Conservation (phyloP, 169 alveolate genomes). For the Eimeria sp. region DNA sequence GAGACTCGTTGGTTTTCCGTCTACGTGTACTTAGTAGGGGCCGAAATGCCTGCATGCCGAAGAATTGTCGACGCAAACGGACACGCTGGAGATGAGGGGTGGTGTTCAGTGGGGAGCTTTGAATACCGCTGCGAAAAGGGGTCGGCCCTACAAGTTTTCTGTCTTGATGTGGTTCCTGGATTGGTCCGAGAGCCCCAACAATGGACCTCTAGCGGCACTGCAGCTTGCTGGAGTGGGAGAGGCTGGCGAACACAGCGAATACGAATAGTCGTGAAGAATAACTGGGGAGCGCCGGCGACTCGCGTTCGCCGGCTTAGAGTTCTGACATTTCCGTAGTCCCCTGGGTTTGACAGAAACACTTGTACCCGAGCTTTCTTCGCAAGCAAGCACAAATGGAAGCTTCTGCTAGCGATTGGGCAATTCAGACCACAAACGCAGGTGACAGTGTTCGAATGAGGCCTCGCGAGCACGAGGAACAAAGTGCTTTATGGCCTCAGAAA, state of each 20-base stretch:
- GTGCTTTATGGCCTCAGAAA: no score
- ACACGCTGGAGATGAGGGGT: background rate
- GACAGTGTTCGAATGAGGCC: no score
- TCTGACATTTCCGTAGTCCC: background rate
- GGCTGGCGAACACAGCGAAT: constrained; percentile 44
- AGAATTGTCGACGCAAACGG: no score
- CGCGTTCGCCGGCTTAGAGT: constrained; percentile 41
- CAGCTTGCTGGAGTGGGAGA: background rate
- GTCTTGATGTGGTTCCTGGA: background rate
- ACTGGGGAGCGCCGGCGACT: constrained; percentile 64
- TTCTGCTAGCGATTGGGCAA: no score
- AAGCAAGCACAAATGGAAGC: no score
- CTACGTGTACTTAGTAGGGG: constrained; percentile 1
- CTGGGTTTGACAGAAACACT: background rate
- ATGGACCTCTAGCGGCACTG: background rate
- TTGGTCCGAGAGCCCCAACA: background rate
- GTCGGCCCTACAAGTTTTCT: constrained; percentile 18
- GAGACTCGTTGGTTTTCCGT: constrained; percentile 49
- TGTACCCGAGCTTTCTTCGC: no score
- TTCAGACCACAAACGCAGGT: no score
- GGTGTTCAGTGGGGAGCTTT: constrained; percentile 37
- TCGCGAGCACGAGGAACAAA: no score
- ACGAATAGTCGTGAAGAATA: background rate
- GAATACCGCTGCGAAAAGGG: background rate
- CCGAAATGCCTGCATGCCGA: background rate